These are phyloP conservation scores for Ophiognomonia clavigignenti-juglandacearum DNA, from an alignment of 2,329 filamentous ascomycete genomes.

Conservation along the genomic window DNA sequence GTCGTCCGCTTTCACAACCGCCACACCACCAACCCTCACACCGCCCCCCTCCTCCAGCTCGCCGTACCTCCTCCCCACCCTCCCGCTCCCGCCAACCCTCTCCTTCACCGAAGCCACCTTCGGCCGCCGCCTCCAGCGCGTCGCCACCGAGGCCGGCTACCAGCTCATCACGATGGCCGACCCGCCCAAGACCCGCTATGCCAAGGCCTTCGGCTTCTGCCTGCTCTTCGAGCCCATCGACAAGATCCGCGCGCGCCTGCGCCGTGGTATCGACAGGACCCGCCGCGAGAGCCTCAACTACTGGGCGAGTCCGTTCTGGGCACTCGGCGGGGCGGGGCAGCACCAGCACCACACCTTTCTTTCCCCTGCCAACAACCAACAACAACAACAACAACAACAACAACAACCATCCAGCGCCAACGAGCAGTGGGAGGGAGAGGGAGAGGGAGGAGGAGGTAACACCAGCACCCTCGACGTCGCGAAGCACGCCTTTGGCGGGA, in stretches of 20 bases:
- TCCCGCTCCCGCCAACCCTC: constrained; percentile 54
- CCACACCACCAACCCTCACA: constrained; percentile 19
- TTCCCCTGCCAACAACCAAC: no score
- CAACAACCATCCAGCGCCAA: not conserved
- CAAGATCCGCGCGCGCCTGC: constrained; percentile 12
- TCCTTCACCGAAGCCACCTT: constrained; percentile 63
- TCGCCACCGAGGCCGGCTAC: constrained; percentile 58
- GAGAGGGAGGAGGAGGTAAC: constrained; percentile 28
- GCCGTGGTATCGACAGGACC: not conserved
- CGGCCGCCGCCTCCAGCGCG: constrained; percentile 64
- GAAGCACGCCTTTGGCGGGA: constrained; percentile 24
- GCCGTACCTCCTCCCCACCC: constrained; percentile 34
- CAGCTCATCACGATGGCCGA: constrained; percentile 43
- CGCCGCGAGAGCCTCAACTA: constrained; percentile 8
- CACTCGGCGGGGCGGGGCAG: constrained; percentile 12
- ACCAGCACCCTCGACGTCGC: constrained; percentile 26
- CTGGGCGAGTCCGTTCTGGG: constrained; percentile 15
- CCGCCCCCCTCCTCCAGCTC: constrained; percentile 19
- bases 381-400: no score
- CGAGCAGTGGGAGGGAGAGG: no score
- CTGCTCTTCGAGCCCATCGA: constrained; percentile 16
- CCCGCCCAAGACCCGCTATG: constrained; percentile 9
- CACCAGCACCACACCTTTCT: no score
- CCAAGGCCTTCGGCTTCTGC: constrained; percentile 14
- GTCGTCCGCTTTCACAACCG: constrained; percentile 13